Evolutionary conservation across 345 rosid species (phyloP).

Genomic region (Leavenworthia alabamica): DNA sequence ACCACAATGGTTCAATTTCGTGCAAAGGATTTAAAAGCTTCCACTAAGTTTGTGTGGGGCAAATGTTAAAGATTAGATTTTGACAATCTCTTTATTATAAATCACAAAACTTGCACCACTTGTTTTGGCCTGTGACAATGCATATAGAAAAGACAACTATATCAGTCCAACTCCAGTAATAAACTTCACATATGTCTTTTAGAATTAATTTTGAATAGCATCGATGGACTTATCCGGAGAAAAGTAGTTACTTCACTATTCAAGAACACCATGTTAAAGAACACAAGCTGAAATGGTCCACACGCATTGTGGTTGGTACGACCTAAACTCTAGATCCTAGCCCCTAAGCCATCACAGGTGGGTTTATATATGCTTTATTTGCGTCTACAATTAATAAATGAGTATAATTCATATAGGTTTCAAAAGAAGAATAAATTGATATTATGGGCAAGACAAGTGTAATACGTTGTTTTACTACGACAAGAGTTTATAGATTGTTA

Average conservation of each 20-base stretch:
- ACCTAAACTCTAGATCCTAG: neutral
- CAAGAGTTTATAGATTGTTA: slow-evolving; percentile 2
- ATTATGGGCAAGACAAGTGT: neutral
- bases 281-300: neutral
- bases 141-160: neutral
- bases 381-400: neutral
- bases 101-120: slow-evolving; percentile 12
- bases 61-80: slow-evolving; percentile 16
- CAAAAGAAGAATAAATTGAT: neutral
- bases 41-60: slow-evolving; percentile 29
- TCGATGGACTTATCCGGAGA: neutral
- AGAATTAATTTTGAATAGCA: neutral
- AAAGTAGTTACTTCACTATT: neutral
- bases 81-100: neutral
- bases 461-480: slow-evolving; percentile 3
- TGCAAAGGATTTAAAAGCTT: slow-evolving; percentile 7
- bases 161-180: neutral
- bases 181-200: neutral
- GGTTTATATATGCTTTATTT: neutral
- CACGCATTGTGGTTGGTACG: neutral
- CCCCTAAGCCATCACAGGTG: neutral
- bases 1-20: slow-evolving; percentile 22
- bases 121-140: slow-evolving; percentile 15
- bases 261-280: neutral
- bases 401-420: neutral